phyloP scores from a whole-genome alignment of 768 basidiomycete genomes.

The Rhodosporidiobolus sp. region DNA sequence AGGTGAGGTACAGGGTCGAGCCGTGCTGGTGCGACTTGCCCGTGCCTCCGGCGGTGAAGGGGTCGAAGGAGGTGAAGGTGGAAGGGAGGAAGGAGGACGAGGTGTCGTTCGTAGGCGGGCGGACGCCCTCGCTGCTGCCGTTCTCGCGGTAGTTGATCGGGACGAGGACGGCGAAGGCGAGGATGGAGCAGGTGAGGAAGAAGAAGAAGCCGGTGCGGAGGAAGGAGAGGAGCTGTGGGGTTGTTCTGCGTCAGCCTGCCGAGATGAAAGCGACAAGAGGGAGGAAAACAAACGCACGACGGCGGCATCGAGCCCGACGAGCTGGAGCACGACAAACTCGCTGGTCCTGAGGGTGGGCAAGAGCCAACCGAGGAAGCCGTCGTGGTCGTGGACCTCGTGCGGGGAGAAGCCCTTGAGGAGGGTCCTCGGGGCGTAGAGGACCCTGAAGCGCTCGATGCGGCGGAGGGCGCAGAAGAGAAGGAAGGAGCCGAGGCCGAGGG shows the following conservation, averaged over 20 bases:
- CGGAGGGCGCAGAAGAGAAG: constrained; percentile 83
- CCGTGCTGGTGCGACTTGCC: constrained; percentile 47
- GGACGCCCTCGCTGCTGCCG: constrained; percentile 52
- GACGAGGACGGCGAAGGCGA: constrained; percentile 81
- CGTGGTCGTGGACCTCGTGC: constrained; percentile 82
- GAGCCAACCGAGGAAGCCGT: constrained; percentile 93
- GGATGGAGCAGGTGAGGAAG: constrained; percentile 79
- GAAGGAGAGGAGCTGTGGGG: constrained; percentile 76
- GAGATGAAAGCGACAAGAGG: no score
- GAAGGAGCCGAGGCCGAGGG: constrained; percentile 76
- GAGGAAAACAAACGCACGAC: constrained; percentile 62
- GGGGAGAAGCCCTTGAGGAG: constrained; percentile 94
- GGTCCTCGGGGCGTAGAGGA: constrained; percentile 87
- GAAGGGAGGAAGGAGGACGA: constrained; percentile 5
- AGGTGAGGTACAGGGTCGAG: constrained; percentile 60
- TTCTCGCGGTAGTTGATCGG: constrained; percentile 88
- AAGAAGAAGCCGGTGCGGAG: constrained; percentile 92
- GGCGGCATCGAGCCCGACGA: constrained; percentile 93
- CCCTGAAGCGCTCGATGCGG: constrained; percentile 67
- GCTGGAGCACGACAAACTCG: constrained; percentile 89
- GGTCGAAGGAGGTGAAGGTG: constrained; percentile 32
- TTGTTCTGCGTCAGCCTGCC: no score
- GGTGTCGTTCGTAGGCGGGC: constrained; percentile 34
- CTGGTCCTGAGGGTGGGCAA: constrained; percentile 84
- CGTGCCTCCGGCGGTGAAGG: constrained; percentile 58